A percentile compares a stretch with the other conserved stretches of the same genome.
Conservation (phyloP, 306 rosid genomes). For the Prunus mume region DNA sequence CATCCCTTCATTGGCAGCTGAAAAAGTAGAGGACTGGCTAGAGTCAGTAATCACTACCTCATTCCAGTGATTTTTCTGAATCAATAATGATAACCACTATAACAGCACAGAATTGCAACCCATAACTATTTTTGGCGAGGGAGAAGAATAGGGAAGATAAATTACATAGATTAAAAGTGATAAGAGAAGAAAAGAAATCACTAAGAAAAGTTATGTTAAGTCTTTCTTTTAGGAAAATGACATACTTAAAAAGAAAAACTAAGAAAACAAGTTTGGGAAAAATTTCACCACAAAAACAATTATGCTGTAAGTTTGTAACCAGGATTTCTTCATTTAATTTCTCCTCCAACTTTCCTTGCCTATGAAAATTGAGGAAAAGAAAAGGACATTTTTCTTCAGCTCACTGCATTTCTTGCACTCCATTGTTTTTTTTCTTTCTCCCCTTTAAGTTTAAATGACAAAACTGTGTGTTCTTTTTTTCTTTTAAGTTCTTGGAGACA, state of each 20-base stretch:
- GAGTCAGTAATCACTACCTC: conserved; percentile 4
- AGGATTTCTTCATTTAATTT: not conserved
- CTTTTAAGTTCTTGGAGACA: not conserved
- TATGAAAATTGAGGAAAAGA: not conserved
- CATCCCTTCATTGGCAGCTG: not conserved
- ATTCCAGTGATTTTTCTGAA: not conserved
- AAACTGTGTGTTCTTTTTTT: no score
- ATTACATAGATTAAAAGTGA: not conserved
- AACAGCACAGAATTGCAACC: not conserved
- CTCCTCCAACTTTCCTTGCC: not conserved
- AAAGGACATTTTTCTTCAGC: no score
- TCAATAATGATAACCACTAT: not conserved
- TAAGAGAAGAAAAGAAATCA: not conserved
- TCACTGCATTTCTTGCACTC: no score
- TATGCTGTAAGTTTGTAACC: not conserved
- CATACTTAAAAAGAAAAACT: not conserved
- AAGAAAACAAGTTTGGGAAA: not conserved
- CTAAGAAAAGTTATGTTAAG: not conserved
- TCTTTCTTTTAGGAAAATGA: no score
- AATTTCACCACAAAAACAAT: not conserved
- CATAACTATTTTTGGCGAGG: not conserved
- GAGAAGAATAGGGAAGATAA: not conserved
- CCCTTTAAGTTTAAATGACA: no score
- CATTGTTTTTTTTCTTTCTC: no score
- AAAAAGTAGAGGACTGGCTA: not conserved